These are phyloP conservation scores for Linum lewisii DNA, from an alignment of 345 rosid genomes.

Conservation along the genomic window DNA sequence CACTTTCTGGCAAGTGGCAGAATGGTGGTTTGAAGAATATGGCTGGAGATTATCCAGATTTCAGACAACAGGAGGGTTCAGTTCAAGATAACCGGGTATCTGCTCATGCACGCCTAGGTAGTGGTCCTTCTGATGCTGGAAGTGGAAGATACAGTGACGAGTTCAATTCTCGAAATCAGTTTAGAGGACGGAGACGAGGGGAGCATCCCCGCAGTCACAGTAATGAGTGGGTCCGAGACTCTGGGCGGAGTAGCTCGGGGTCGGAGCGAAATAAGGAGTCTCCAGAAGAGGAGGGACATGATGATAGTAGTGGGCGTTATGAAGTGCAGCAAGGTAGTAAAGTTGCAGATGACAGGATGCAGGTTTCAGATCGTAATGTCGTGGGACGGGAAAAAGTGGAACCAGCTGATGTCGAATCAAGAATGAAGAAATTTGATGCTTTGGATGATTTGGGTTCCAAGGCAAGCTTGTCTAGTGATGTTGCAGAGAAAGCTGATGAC, in stretches of 20 bases:
- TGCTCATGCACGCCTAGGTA: constrained; percentile 43
- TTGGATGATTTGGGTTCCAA: constrained; percentile 46
- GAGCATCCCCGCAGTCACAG: constrained; percentile 40
- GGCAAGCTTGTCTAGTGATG: constrained; percentile 38
- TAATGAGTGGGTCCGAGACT: constrained; percentile 57
- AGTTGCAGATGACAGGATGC: constrained; percentile 40
- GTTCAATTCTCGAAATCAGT: constrained; percentile 37
- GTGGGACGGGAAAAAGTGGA: constrained; percentile 38
- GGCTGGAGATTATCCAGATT: constrained; percentile 42
- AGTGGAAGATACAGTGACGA: constrained; percentile 59
- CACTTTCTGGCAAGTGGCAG: constrained; percentile 69
- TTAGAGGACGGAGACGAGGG: constrained; percentile 60
- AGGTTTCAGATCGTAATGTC: constrained; percentile 37
- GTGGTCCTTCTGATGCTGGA: constrained; percentile 32
- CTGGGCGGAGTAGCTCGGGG: constrained; percentile 66
- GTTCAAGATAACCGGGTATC: constrained; percentile 38
- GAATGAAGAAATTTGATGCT: constrained; percentile 28
- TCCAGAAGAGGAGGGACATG: constrained; percentile 44
- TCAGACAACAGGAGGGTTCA: constrained; percentile 54
- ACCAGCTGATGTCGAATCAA: constrained; percentile 42
- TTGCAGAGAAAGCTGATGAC: constrained; percentile 35
- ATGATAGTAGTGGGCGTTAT: constrained; percentile 33
- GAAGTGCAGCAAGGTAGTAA: constrained; percentile 54
- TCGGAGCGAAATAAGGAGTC: constrained; percentile 49
- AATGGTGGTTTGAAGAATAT: constrained; percentile 57